Evolutionary conservation across 1,284 basidiomycete genomes (phyloP).

Genomic region (Fomitopsis palustris): DNA sequence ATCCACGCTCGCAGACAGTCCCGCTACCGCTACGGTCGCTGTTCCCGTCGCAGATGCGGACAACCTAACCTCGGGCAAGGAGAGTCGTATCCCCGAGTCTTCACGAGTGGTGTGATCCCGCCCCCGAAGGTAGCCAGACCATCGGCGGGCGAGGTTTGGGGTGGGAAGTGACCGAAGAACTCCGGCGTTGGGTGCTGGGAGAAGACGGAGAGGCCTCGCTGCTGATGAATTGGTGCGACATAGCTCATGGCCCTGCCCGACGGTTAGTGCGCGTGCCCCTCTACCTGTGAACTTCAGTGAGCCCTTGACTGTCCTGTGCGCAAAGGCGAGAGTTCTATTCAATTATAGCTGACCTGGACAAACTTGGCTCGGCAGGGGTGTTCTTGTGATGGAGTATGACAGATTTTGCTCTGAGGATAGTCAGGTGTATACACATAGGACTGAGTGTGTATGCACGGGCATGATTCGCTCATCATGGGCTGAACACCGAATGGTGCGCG

Average conservation of each 20-base stretch:
- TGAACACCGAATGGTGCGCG: too few relatives aligned
- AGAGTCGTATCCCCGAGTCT: slow-evolving; percentile 13
- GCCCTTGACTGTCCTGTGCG: neutral
- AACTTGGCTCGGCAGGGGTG: neutral
- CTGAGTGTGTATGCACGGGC: too few relatives aligned
- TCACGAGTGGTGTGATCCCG: slow-evolving; percentile 9
- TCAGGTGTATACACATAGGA: too few relatives aligned
- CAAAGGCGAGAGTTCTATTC: neutral
- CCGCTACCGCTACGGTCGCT: neutral
- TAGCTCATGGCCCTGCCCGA: neutral
- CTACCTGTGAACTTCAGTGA: slow-evolving; percentile 1
- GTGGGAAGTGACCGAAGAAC: too few relatives aligned
- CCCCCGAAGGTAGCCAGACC: too few relatives aligned
- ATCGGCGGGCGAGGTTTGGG: too few relatives aligned
- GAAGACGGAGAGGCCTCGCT: neutral
- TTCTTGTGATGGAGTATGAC: too few relatives aligned
- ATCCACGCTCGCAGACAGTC: neutral
- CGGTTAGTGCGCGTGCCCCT: too few relatives aligned
- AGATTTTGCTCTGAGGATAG: too few relatives aligned
- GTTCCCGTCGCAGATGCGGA: neutral
- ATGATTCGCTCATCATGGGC: too few relatives aligned
- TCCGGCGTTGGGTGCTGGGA: neutral
- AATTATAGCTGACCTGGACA: neutral
- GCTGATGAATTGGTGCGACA: neutral
- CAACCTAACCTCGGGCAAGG: neutral